Percentiles rank a stretch among this genome's conserved stretches.
Conservation (phyloP, 2,329 filamentous ascomycete genomes). For the Myriosclerotinia duriaeana region DNA sequence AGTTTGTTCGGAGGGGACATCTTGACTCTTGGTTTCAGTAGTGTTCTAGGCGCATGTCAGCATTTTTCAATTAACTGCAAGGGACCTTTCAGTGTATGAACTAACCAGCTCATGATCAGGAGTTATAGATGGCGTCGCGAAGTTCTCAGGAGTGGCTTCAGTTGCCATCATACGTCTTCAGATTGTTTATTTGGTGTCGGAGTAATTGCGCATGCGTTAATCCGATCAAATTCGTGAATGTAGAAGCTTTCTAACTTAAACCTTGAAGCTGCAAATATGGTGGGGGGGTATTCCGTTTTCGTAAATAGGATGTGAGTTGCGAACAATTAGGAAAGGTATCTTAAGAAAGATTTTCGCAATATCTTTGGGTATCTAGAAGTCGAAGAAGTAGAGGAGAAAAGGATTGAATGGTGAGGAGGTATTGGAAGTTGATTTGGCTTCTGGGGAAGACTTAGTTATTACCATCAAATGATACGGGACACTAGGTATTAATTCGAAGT, state of each 20-base stretch:
- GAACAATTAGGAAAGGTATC: constrained; percentile 8
- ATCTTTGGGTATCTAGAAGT: constrained; percentile 1
- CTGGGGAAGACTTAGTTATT: neutral
- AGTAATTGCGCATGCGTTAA: constrained; percentile 39
- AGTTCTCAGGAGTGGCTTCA: constrained; percentile 56
- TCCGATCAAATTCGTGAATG: constrained; percentile 13
- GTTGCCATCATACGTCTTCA: constrained; percentile 64
- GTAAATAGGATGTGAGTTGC: constrained; percentile 7
- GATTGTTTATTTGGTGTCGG: constrained; percentile 37
- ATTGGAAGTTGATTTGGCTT: constrained; percentile 15
- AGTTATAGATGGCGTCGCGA: constrained; percentile 39
- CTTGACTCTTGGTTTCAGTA: constrained; percentile 52
- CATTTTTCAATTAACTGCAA: constrained; percentile 7
- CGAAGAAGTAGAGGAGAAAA: neutral
- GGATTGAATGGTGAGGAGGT: neutral
- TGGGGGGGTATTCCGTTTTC: constrained; percentile 16
- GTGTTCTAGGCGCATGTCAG: constrained; percentile 39
- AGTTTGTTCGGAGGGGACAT: constrained; percentile 44
- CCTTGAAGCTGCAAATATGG: constrained; percentile 3
- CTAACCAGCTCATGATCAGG: constrained; percentile 40
- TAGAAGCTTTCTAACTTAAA: constrained; percentile 29
- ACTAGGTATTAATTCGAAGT: constrained; percentile 12
- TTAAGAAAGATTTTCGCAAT: constrained; percentile 2
- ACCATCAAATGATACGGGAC: constrained; percentile 6
- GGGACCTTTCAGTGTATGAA: constrained; percentile 9